phyloP scores from a whole-genome alignment of 1,139 yeast genomes.

The Suhomyces guaymorum region DNA sequence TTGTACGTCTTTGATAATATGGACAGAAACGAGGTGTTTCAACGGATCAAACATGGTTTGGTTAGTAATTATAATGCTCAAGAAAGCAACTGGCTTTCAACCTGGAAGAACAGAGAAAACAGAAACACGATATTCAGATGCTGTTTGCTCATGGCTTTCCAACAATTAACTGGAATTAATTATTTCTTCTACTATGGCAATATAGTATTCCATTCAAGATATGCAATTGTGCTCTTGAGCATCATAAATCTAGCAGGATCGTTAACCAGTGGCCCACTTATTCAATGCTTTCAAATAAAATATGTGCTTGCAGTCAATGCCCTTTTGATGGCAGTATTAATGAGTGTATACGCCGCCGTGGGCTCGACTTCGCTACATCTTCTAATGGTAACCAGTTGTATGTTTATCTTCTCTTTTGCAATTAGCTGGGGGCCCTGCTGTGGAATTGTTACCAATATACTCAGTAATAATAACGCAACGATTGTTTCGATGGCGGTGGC shows the following conservation, averaged over 20 bases:
- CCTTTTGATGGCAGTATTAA: conserved; percentile 16
- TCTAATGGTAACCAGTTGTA: conserved; percentile 16
- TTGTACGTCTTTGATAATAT: no score
- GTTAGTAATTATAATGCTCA: conserved; percentile 19
- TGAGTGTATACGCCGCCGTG: conserved; percentile 17
- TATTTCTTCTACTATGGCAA: conserved; percentile 36
- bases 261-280: conserved; percentile 15
- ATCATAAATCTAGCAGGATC: conserved; percentile 21
- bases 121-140: conserved; percentile 12
- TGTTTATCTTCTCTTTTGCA: conserved; percentile 29
- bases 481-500: conserved; percentile 26
- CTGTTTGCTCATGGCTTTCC: conserved; percentile 28
- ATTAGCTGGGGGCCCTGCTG: conserved; percentile 38
- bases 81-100: conserved; percentile 1
- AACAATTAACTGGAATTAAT: conserved; percentile 39
- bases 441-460: conserved; percentile 27
- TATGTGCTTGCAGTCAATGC: conserved; percentile 15
- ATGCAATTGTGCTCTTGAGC: conserved; percentile 17
- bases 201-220: conserved; percentile 19
- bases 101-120: not conserved
- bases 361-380: conserved; percentile 12
- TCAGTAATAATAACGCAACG: conserved; percentile 23
- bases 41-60: no score
- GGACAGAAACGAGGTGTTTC: no score
- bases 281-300: conserved; percentile 11